Conservation (phyloP, 176 grass and related monocot species). For the Oryza rufipogon region DNA sequence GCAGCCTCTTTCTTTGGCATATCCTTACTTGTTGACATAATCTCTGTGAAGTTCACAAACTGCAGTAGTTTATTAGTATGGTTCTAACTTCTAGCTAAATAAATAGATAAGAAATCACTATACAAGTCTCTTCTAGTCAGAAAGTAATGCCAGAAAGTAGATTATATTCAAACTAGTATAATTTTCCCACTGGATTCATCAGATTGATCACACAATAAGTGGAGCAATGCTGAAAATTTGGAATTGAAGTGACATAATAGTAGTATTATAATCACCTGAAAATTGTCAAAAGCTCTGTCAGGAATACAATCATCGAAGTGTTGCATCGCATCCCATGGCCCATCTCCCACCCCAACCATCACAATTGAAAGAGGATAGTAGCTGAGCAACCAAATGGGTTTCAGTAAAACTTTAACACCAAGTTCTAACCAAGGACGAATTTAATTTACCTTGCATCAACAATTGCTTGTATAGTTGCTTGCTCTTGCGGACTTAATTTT, state of each 20-base stretch:
- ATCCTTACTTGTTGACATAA: slow-evolving; percentile 76
- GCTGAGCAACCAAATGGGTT: slow-evolving; percentile 56
- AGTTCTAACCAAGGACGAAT: slow-evolving; percentile 11
- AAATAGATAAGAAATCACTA: neutral
- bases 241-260: slow-evolving; percentile 14
- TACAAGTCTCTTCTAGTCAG: slow-evolving; percentile 24
- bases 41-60: slow-evolving; percentile 96
- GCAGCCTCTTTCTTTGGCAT: slow-evolving; percentile 85
- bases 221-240: neutral
- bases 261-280: slow-evolving; percentile 68
- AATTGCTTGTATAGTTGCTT: slow-evolving; percentile 85
- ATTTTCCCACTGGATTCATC: neutral
- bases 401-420: slow-evolving; percentile 41
- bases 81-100: neutral
- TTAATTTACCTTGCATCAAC: slow-evolving; percentile 83
- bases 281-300: slow-evolving; percentile 91
- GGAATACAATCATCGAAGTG: slow-evolving; percentile 96
- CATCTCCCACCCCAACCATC: slow-evolving; percentile 97
- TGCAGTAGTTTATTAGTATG: slow-evolving; percentile 40
- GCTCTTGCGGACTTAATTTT: slow-evolving; percentile 80
- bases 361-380: slow-evolving; percentile 95
- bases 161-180: neutral
- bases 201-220: neutral
- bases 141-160: slow-evolving; percentile 21
- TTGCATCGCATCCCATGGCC: slow-evolving; percentile 95